phyloP scores from a whole-genome alignment of 1,139 yeast species.

The Komagataea norvegica region DNA sequence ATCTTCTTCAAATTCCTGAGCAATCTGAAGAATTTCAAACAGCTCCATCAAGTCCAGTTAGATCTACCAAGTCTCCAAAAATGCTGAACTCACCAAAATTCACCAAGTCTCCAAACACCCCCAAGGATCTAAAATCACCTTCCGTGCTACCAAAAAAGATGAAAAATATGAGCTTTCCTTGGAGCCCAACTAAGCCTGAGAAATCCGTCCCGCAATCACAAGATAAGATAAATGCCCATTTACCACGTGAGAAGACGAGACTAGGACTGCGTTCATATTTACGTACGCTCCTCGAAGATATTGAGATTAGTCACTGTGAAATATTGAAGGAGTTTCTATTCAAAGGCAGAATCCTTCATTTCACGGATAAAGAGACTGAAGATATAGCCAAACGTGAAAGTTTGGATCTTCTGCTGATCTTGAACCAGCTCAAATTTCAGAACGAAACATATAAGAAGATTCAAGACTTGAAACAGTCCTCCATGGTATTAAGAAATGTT shows the following conservation, averaged over 20 bases:
- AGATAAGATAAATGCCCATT: slow-evolving; percentile 13
- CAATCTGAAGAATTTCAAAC: not conserved
- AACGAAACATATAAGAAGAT: slow-evolving; percentile 47
- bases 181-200: slow-evolving; percentile 3
- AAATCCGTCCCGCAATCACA: too few relatives aligned
- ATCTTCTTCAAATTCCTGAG: slow-evolving; percentile 4
- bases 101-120: too few relatives aligned
- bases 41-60: slow-evolving; percentile 4
- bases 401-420: slow-evolving; percentile 54
- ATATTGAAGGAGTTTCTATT: slow-evolving; percentile 50
- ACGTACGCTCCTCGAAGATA: slow-evolving; percentile 44
- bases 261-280: slow-evolving; percentile 73
- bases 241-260: slow-evolving; percentile 66
- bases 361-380: slow-evolving; percentile 38
- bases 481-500: slow-evolving; percentile 30
- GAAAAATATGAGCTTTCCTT: slow-evolving; percentile 5
- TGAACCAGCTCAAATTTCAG: slow-evolving; percentile 72
- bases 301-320: slow-evolving; percentile 51
- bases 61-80: slow-evolving; percentile 1
- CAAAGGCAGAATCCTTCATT: slow-evolving; percentile 32
- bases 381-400: slow-evolving; percentile 56
- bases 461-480: slow-evolving; percentile 29
- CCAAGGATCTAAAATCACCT: too few relatives aligned
- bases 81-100: not conserved
- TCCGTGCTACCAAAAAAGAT: too few relatives aligned